Percentiles rank a stretch among this genome's conserved stretches.
Evolutionary conservation across 2,329 filamentous ascomycete species (phyloP).

Genomic region (Rosellinia necatrix): DNA sequence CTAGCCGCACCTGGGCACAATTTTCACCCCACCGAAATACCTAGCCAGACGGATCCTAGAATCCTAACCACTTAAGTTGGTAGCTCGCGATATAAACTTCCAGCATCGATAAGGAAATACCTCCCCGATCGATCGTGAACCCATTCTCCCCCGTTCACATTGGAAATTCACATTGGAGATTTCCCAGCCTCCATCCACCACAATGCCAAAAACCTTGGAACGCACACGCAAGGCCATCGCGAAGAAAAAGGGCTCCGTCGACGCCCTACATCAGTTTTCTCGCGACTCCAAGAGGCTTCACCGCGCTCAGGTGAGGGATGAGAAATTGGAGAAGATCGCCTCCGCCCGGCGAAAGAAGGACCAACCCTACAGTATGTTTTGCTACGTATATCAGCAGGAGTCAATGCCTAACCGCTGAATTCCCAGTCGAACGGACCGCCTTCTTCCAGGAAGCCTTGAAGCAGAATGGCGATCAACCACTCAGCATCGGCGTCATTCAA

Average conservation of each 20-base stretch:
- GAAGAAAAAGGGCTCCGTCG: conserved; percentile 80
- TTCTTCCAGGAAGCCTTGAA: conserved; percentile 73
- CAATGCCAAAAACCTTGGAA: conserved; percentile 75
- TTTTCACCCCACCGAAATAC: conserved; percentile 25
- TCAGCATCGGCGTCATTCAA: conserved; percentile 63
- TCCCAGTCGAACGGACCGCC: conserved; percentile 65
- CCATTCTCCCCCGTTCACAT: neutral
- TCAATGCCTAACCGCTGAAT: neutral
- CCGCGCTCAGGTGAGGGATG: conserved; percentile 78
- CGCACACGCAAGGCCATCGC: conserved; percentile 89
- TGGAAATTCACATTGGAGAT: neutral
- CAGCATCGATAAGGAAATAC: too few relatives aligned
- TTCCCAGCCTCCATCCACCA: conserved; percentile 1
- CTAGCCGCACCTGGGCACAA: neutral
- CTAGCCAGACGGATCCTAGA: neutral
- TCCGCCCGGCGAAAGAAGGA: conserved; percentile 74
- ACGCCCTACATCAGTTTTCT: conserved; percentile 83
- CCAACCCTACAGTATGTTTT: conserved; percentile 67
- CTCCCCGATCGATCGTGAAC: too few relatives aligned
- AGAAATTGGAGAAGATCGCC: conserved; percentile 76
- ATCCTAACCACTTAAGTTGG: neutral
- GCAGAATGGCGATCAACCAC: conserved; percentile 54
- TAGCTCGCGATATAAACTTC: too few relatives aligned
- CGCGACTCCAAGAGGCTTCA: conserved; percentile 83
- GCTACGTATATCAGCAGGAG: neutral